Base-by-base conservation (phyloP, 2,329 filamentous ascomycete species). In the Ceratocystis variospora region DNA sequence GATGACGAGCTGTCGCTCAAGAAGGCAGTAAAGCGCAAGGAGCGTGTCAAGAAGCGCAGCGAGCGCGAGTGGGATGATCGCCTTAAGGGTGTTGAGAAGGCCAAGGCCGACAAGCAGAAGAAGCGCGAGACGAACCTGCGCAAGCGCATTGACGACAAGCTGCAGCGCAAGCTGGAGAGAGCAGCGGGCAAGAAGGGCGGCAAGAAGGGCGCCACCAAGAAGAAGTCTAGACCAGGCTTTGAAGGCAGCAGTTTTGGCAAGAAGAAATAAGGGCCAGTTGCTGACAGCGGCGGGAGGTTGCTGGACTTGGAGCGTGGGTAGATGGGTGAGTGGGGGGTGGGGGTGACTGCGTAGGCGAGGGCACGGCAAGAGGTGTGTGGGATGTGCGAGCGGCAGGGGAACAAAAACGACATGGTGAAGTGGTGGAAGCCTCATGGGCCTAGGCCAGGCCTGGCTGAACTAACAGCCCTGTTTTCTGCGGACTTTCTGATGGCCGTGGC, bases 21-120 rank as follows among this genome's bases (percentile, higher is more conserved):
- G 81, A 96, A 96, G 80, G 89, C 92, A 0, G 80, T 97, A 70
- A 96, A 96, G 82, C 86, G 93, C 70, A 95, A 96, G 79, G 90
- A 96, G 72, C 85, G 87, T 70, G 79, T 83, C 64, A 97, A 96
- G 84, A 87, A 87, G 77, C 96, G 94, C 84, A 95, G 89, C 73
- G 90, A 90, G 75, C 87, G 88, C 73, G 90, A 94, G 73, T 97
- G 94, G 89, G 82, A 78, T 61, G 88, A 90, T 67, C 81, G 89
- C 62, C 77, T 84, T 48, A 84, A 87, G 33, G 87, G 86, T 37
- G 85, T 97, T 62, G 82, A 84, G 70, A 87, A 88, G 76, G 80
- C 88, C 62, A 88, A 88, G 74, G 88, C 90, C 64, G 86, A 89
- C 71, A 87, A 86, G 74, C 90, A 93, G 73, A 85, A 85, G 76